phyloP scores from a whole-genome alignment of 306 rosid species.

The Psophocarpus tetragonolobus region DNA sequence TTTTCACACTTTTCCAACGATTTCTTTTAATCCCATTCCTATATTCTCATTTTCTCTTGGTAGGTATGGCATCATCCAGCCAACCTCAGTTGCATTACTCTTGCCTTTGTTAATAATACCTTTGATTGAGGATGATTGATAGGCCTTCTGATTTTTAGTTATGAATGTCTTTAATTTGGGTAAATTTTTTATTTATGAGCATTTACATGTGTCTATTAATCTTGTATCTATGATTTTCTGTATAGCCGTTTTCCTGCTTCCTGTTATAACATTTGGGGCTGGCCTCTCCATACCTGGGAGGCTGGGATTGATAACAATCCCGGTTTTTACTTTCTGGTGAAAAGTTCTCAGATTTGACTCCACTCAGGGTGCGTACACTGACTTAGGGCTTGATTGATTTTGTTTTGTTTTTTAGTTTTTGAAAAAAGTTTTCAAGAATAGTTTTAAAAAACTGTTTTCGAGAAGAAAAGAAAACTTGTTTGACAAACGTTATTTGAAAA shows the following conservation, averaged over 20 bases:
- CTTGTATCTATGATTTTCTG: background rate
- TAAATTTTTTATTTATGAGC: background rate
- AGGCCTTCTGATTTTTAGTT: no score
- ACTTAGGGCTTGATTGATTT: no score
- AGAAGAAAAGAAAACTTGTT: no score
- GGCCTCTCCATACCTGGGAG: background rate
- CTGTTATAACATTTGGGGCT: background rate
- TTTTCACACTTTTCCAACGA: background rate
- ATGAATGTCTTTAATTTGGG: background rate
- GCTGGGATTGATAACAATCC: background rate
- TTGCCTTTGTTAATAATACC: background rate
- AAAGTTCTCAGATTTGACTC: background rate
- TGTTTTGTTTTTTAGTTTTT: no score
- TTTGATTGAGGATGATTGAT: background rate
- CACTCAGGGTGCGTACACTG: no score
- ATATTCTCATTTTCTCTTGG: background rate
- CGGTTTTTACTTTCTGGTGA: no score
- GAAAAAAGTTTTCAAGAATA: no score
- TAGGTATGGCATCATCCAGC: background rate
- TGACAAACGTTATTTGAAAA: no score
- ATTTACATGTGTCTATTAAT: background rate
- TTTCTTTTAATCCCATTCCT: background rate
- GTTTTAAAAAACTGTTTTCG: no score
- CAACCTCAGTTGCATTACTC: background rate
- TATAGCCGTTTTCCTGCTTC: background rate